These are phyloP conservation scores for Colletotrichum gloeosporioides DNA, from an alignment of 2,329 filamentous ascomycete species.

Conservation along the genomic window DNA sequence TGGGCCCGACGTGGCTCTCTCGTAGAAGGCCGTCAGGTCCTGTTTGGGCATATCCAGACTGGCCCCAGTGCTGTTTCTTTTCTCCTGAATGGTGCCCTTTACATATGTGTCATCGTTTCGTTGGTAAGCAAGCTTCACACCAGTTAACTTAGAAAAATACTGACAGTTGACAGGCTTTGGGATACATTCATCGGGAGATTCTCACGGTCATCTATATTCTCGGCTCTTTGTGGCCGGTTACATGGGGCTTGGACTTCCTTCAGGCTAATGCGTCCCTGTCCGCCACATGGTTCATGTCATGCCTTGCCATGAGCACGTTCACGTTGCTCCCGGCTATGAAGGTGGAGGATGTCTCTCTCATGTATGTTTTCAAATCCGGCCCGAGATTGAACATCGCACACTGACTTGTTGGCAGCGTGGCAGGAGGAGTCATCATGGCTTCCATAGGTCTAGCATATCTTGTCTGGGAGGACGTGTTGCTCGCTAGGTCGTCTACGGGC, in stretches of 20 bases:
- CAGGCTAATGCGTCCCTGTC: conserved; percentile 67
- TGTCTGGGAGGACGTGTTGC: conserved; percentile 69
- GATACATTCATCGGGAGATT: conserved; percentile 89
- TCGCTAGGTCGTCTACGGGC: not conserved
- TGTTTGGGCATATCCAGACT: conserved; percentile 74
- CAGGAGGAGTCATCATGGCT: conserved; percentile 81
- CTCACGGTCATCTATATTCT: conserved; percentile 81
- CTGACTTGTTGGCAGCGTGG: conserved; percentile 55
- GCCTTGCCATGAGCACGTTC: conserved; percentile 85
- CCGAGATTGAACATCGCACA: not conserved
- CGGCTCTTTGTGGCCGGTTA: conserved; percentile 77
- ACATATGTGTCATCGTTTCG: conserved; percentile 78
- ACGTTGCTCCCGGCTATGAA: conserved; percentile 90
- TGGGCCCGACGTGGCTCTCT: conserved; percentile 78
- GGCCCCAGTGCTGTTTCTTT: conserved; percentile 63
- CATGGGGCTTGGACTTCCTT: conserved; percentile 78
- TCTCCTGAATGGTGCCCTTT: conserved; percentile 67
- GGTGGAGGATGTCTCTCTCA: conserved; percentile 74
- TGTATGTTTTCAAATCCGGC: conserved; percentile 58
- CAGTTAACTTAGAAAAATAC: not conserved
- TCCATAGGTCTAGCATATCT: conserved; percentile 79
- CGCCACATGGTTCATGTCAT: conserved; percentile 77
- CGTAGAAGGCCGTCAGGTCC: conserved; percentile 65
- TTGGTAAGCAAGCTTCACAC: conserved; percentile 60
- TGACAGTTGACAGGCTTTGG: conserved; percentile 70